phyloP scores from a whole-genome alignment of 805 yeast genomes.

The Cyberlindnera euphorbiae region DNA sequence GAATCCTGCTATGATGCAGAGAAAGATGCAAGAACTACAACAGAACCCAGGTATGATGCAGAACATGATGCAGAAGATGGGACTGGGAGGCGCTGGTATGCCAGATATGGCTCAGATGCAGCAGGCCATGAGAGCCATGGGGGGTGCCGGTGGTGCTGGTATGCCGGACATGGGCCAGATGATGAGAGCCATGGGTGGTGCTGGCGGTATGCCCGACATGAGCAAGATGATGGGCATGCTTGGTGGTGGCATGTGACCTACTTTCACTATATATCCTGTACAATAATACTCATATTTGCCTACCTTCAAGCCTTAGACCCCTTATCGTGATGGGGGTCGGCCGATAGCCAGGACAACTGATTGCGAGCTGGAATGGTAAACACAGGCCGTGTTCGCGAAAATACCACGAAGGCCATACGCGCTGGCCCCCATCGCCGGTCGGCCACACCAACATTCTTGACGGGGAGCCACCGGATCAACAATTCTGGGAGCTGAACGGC shows the following conservation, averaged over 20 bases:
- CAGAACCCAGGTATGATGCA: slow-evolving; percentile 75
- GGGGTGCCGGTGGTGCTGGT: slow-evolving; percentile 29
- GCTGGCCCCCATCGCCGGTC: too few relatives aligned
- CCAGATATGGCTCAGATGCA: slow-evolving; percentile 30
- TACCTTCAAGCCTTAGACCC: too few relatives aligned
- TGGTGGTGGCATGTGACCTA: slow-evolving; percentile 25
- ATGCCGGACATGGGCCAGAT: slow-evolving; percentile 39
- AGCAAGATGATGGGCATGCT: slow-evolving; percentile 51
- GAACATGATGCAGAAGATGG: slow-evolving; percentile 55
- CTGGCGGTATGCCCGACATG: slow-evolving; percentile 18
- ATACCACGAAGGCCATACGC: too few relatives aligned
- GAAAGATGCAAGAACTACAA: slow-evolving; percentile 58
- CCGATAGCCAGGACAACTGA: too few relatives aligned
- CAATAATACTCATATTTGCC: too few relatives aligned
- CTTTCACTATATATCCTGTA: too few relatives aligned
- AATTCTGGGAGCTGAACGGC: too few relatives aligned
- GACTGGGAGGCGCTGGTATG: slow-evolving; percentile 29
- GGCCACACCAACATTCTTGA: slow-evolving; percentile 4
- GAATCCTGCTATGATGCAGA: slow-evolving; percentile 38
- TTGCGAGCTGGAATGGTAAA: slow-evolving; percentile 13
- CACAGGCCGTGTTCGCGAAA: slow-evolving; percentile 1
- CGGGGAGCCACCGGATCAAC: too few relatives aligned
- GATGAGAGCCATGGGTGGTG: slow-evolving; percentile 45
- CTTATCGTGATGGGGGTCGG: too few relatives aligned
- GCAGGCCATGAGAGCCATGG: slow-evolving; percentile 58